phyloP scores from a whole-genome alignment of 2,329 filamentous ascomycete species.

The Fusarium subtropicale region DNA sequence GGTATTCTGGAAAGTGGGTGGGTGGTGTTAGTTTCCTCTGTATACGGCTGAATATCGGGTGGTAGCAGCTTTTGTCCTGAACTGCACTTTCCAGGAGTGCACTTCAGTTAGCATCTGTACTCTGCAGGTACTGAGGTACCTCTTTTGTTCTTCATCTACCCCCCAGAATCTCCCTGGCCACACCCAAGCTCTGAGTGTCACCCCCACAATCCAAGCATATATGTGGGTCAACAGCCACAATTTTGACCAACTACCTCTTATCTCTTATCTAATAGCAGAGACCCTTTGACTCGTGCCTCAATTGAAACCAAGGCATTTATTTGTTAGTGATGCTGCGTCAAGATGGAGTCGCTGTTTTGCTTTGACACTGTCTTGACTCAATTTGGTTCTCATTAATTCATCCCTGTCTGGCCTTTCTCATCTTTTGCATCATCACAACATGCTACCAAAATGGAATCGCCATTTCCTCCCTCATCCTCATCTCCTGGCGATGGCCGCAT shows the following conservation, averaged over 20 bases:
- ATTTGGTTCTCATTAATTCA: not conserved
- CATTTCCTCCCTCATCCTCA: slow-evolving; percentile 80
- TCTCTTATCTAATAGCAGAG: slow-evolving; percentile 35
- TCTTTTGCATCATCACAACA: slow-evolving; percentile 29
- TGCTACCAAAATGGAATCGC: slow-evolving; percentile 65
- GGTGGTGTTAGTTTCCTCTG: slow-evolving; percentile 23
- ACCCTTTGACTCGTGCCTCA: slow-evolving; percentile 20
- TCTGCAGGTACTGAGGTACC: not conserved
- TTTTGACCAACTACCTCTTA: slow-evolving; percentile 23
- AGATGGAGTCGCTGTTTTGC: slow-evolving; percentile 27
- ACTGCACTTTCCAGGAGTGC: not conserved
- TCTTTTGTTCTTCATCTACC: not conserved
- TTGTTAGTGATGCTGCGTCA: slow-evolving; percentile 26
- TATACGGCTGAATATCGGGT: slow-evolving; percentile 45
- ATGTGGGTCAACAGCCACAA: slow-evolving; percentile 39
- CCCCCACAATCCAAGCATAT: slow-evolving; percentile 21
- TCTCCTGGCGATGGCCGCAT: slow-evolving; percentile 83
- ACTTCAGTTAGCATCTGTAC: not conserved
- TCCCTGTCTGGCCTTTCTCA: not conserved
- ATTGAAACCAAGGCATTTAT: slow-evolving; percentile 23
- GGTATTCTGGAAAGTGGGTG: slow-evolving; percentile 44
- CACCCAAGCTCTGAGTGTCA: slow-evolving; percentile 10
- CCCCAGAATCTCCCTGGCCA: slow-evolving; percentile 20
- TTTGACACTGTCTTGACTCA: slow-evolving; percentile 11
- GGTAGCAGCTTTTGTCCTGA: not conserved